phyloP scores from a whole-genome alignment of 73 alveolate genomes.

The Paramecium caudatum region DNA sequence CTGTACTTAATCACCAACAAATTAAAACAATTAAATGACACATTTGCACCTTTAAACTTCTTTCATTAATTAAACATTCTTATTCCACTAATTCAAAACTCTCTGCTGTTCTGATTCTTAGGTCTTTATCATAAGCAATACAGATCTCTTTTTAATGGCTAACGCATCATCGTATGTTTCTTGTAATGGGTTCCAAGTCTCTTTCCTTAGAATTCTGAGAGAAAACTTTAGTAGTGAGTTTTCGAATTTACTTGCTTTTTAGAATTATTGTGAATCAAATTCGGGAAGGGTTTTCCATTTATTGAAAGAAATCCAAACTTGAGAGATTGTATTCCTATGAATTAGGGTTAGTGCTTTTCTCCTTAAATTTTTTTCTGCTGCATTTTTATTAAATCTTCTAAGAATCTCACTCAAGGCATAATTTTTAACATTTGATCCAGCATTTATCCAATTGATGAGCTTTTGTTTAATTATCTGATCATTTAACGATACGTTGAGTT shows the following conservation, averaged over 20 bases:
- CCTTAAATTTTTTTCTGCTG: background rate
- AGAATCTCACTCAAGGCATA: slow-evolving; percentile 48
- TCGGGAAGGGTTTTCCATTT: slow-evolving; percentile 47
- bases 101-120: slow-evolving; percentile 34
- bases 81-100: slow-evolving; percentile 7
- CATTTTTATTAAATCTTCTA: background rate
- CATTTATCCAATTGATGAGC: slow-evolving; percentile 1
- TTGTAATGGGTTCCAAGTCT: slow-evolving; percentile 17
- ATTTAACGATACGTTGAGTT: slow-evolving; percentile 24
- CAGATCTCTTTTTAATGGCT: slow-evolving; percentile 39
- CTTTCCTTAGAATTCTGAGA: background rate
- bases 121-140: background rate
- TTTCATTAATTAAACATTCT: background rate
- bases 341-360: slow-evolving; percentile 9
- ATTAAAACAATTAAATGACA: slow-evolving; percentile 2
- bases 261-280: background rate
- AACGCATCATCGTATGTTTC: slow-evolving; percentile 43
- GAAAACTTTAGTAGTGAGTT: background rate
- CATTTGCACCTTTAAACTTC: slow-evolving; percentile 17
- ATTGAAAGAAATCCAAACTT: slow-evolving; percentile 26
- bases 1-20: background rate
- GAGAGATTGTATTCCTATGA: slow-evolving; percentile 10
- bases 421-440: slow-evolving; percentile 15
- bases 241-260: slow-evolving; percentile 16
- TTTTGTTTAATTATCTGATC: slow-evolving; percentile 46